Percentiles rank a stretch among this genome's conserved stretches.
phyloP scores from a whole-genome alignment of 768 basidiomycete genomes.

The Mycena capillaripes region DNA sequence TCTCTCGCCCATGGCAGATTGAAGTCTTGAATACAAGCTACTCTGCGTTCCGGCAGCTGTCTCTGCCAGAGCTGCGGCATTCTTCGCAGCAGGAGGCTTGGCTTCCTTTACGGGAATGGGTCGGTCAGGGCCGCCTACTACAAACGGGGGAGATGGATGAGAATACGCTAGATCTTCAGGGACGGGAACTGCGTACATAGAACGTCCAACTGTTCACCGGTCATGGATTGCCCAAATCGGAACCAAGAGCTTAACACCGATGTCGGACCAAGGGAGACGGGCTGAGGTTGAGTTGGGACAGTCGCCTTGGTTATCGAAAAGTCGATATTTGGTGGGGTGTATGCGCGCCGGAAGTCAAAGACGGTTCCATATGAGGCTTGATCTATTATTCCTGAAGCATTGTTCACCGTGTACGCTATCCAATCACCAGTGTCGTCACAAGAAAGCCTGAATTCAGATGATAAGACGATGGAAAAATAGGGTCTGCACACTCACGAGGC shows the following conservation, averaged over 20 bases:
- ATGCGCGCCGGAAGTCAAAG: conserved; percentile 68
- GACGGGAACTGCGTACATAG: conserved; percentile 58
- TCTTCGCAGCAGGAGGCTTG: conserved; percentile 30
- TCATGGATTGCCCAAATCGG: conserved; percentile 61
- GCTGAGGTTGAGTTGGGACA: conserved; percentile 72
- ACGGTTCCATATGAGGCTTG: conserved; percentile 68
- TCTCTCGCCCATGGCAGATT: conserved; percentile 72
- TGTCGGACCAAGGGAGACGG: conserved; percentile 69
- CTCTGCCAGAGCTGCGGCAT: conserved; percentile 46
- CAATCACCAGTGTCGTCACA: conserved; percentile 71
- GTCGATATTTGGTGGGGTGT: conserved; percentile 66
- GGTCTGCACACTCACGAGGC: conserved; percentile 47
- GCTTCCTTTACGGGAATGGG: conserved; percentile 57
- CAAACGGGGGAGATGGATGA: conserved; percentile 13
- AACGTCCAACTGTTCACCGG: conserved; percentile 72
- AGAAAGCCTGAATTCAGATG: conserved; percentile 49
- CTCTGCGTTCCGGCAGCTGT: conserved; percentile 53
- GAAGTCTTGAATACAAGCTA: conserved; percentile 60
- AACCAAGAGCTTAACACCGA: conserved; percentile 72
- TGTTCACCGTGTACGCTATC: conserved; percentile 57
- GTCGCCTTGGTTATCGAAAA: conserved; percentile 56
- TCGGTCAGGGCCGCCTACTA: conserved; percentile 78
- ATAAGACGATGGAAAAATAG: conserved; percentile 30
- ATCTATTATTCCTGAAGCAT: conserved; percentile 49
- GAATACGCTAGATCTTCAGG: background rate